phyloP scores from a whole-genome alignment of 805 yeast species.

The Teunomyces cretensis region DNA sequence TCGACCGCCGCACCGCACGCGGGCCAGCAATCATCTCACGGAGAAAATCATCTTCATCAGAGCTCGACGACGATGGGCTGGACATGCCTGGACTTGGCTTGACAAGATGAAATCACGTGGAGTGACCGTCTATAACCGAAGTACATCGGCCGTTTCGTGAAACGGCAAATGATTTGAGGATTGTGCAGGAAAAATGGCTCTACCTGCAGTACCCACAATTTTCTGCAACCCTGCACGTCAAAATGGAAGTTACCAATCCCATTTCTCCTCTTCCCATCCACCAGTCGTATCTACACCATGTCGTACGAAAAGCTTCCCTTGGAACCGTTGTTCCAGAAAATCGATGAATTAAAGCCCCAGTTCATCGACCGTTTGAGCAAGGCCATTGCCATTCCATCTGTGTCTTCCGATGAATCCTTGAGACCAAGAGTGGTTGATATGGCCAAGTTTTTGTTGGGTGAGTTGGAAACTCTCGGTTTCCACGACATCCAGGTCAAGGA shows the following conservation, averaged over 20 bases:
- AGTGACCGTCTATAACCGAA: constrained; percentile 2
- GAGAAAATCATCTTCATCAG: constrained; percentile 1
- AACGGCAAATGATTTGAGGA: background rate
- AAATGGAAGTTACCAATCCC: background rate
- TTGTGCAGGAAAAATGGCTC: no score
- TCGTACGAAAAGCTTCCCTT: constrained; percentile 40
- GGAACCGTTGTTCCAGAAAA: constrained; percentile 55
- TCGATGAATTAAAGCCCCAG: constrained; percentile 71
- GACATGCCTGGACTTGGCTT: no score
- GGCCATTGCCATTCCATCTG: constrained; percentile 95
- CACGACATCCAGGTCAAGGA: constrained; percentile 77
- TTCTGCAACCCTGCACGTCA: background rate
- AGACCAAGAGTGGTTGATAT: constrained; percentile 89
- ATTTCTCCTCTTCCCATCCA: background rate
- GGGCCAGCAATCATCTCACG: background rate
- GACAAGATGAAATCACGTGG: constrained; percentile 2
- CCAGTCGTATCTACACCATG: constrained; percentile 18
- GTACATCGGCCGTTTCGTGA: background rate
- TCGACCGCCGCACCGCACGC: background rate
- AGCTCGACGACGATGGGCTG: background rate
- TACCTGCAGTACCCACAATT: no score
- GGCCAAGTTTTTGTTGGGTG: constrained; percentile 75
- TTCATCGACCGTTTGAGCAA: constrained; percentile 70
- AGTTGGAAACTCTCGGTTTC: constrained; percentile 74
- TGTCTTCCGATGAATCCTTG: constrained; percentile 83